These are phyloP conservation scores for Dichotomocladium elegans DNA, from an alignment of 371 early-diverging fungal genomes.

Conservation along the genomic window DNA sequence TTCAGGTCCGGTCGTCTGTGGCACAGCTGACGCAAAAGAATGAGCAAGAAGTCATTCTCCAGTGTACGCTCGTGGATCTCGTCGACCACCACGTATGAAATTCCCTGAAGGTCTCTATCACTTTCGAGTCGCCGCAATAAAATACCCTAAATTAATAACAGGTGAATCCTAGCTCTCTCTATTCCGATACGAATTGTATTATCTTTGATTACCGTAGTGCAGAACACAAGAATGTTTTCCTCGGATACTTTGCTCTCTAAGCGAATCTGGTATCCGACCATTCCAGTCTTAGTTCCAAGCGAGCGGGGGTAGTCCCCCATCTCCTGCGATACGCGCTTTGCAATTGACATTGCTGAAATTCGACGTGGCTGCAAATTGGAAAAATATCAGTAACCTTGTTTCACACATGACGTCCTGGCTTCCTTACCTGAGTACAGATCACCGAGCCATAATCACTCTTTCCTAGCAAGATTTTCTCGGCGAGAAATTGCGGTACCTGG, in stretches of 20 bases:
- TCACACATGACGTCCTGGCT: background rate
- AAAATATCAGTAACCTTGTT: background rate
- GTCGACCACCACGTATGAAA: conserved; percentile 78
- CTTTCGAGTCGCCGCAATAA: conserved; percentile 65
- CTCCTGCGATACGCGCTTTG: conserved; percentile 84
- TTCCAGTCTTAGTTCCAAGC: conserved; percentile 42
- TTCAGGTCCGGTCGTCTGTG: conserved; percentile 53
- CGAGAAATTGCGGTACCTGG: conserved; percentile 87
- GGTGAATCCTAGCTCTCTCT: background rate
- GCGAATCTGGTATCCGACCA: conserved; percentile 87
- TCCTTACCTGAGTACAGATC: conserved; percentile 80
- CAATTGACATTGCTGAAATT: conserved; percentile 92
- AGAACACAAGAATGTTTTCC: conserved; percentile 63
- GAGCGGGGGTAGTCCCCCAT: conserved; percentile 57
- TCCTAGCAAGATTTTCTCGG: conserved; percentile 51
- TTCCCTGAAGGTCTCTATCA: conserved; percentile 54
- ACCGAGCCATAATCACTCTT: conserved; percentile 46
- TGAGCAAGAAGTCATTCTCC: conserved; percentile 80
- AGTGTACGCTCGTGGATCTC: conserved; percentile 85
- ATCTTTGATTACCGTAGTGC: conserved; percentile 65
- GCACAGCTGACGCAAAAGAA: conserved; percentile 54
- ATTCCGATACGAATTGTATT: too few relatives aligned
- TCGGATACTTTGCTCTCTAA: conserved; percentile 59
- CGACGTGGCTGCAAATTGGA: conserved; percentile 69
- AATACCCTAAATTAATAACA: conserved; percentile 50